phyloP scores from a whole-genome alignment of 2,329 filamentous ascomycete genomes.

The Hansfordia pulvinata region DNA sequence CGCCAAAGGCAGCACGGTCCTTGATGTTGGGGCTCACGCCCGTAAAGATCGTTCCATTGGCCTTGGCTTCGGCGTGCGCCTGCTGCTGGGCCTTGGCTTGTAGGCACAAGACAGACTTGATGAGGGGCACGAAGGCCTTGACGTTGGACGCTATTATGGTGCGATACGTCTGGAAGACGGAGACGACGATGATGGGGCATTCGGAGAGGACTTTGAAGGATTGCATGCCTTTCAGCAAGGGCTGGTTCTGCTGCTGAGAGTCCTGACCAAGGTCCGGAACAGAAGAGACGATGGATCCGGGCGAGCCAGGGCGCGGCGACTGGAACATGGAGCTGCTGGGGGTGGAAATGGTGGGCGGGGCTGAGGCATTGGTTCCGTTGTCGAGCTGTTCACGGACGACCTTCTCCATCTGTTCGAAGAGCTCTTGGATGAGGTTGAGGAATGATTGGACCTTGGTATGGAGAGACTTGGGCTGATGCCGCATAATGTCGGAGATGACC shows the following conservation, averaged over 20 bases:
- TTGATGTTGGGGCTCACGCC: conserved; percentile 89
- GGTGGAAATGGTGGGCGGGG: conserved; percentile 54
- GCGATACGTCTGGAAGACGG: conserved; percentile 90
- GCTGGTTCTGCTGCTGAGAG: conserved; percentile 65
- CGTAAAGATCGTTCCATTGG: conserved; percentile 71
- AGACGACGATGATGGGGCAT: conserved; percentile 97
- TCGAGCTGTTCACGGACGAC: conserved; percentile 95
- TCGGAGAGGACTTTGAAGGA: conserved; percentile 98
- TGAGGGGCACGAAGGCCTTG: conserved; percentile 81
- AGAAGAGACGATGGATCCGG: conserved; percentile 77
- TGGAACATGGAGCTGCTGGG: conserved; percentile 59
- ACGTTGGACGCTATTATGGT: conserved; percentile 71
- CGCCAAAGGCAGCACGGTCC: conserved; percentile 86
- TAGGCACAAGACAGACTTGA: conserved; percentile 76
- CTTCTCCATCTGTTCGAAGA: conserved; percentile 89
- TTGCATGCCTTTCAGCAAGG: conserved; percentile 85
- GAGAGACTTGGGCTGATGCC: conserved; percentile 78
- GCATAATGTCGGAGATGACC: conserved; percentile 91
- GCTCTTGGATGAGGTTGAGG: conserved; percentile 80
- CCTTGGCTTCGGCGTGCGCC: conserved; percentile 74
- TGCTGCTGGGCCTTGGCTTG: conserved; percentile 90
- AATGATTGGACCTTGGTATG: conserved; percentile 74
- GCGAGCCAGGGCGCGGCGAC: conserved; percentile 80
- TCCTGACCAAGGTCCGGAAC: conserved; percentile 72
- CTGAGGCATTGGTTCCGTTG: conserved; percentile 47